Evolutionary conservation across 2,329 filamentous ascomycete species (phyloP).

Genomic region (Pyrenochaeta sp.): DNA sequence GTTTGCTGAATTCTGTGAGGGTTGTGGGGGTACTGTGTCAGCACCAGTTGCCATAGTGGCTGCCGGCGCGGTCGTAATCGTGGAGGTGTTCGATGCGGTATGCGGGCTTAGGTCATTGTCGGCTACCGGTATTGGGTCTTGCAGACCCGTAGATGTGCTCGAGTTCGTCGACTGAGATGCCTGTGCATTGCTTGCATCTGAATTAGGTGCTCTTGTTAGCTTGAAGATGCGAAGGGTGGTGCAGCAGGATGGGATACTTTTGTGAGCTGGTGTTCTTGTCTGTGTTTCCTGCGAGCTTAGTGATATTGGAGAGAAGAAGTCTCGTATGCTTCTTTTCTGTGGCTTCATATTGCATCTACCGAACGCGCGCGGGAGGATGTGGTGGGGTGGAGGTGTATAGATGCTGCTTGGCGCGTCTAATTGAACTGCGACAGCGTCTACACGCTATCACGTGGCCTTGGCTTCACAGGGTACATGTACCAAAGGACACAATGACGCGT

Average conservation of each 20-base stretch:
- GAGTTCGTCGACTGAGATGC: not conserved
- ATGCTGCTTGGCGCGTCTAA: conserved; percentile 15
- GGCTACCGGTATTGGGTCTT: not conserved
- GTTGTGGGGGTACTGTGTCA: conserved; percentile 19
- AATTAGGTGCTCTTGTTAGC: not conserved
- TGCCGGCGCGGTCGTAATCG: conserved; percentile 11
- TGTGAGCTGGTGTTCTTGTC: conserved; percentile 30
- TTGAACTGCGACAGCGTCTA: conserved; percentile 3
- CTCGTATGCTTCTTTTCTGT: conserved; percentile 50
- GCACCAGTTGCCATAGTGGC: conserved; percentile 4
- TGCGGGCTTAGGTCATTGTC: not conserved
- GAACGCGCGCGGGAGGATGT: not conserved
- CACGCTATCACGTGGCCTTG: conserved; percentile 26
- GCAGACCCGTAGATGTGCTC: not conserved
- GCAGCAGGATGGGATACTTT: conserved; percentile 20
- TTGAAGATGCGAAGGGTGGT: not conserved
- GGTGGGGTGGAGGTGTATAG: conserved; percentile 9
- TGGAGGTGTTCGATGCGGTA: conserved; percentile 2
- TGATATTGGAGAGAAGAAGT: conserved; percentile 58
- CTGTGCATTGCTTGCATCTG: conserved; percentile 11
- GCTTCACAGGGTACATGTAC: not conserved
- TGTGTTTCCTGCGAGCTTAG: conserved; percentile 27
- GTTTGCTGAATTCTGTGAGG: conserved; percentile 38
- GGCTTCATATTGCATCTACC: conserved; percentile 20
- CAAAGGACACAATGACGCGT: conserved; percentile 5